Evolutionary conservation across 768 basidiomycete species (phyloP).

Genomic region (Trametes maxima): DNA sequence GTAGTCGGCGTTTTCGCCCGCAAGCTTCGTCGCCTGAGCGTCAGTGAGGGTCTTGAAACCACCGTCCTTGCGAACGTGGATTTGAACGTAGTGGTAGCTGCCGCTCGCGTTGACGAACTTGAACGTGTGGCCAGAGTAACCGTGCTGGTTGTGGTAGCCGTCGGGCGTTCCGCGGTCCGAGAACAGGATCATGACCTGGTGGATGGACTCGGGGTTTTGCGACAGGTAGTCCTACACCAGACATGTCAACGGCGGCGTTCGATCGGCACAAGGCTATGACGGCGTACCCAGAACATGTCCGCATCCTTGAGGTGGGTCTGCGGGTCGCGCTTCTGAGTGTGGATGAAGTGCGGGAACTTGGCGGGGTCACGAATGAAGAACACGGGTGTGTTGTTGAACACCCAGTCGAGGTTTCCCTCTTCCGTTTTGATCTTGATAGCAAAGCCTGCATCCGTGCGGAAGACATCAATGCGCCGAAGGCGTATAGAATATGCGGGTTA

Average conservation of each 20-base stretch:
- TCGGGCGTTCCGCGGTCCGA: constrained; percentile 95
- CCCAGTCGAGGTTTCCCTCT: constrained; percentile 92
- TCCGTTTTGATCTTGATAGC: constrained; percentile 87
- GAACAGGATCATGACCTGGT: constrained; percentile 88
- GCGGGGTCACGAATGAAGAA: constrained; percentile 88
- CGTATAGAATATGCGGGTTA: not conserved
- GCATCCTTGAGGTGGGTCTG: constrained; percentile 90
- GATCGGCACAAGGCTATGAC: not conserved
- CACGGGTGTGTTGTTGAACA: constrained; percentile 90
- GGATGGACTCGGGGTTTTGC: constrained; percentile 87
- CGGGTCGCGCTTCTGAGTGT: constrained; percentile 90
- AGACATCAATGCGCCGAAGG: not conserved
- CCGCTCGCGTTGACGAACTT: constrained; percentile 87
- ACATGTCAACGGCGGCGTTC: not conserved
- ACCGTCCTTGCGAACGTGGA: constrained; percentile 76
- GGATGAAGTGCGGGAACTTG: constrained; percentile 94
- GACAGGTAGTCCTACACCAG: constrained; percentile 76
- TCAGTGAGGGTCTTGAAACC: constrained; percentile 85
- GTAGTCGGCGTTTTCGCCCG: constrained; percentile 83
- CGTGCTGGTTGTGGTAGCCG: constrained; percentile 86
- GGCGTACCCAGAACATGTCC: constrained; percentile 79
- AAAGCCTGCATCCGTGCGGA: constrained; percentile 56
- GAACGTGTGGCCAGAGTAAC: constrained; percentile 92
- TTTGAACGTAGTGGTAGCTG: constrained; percentile 83
- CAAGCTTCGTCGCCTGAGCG: constrained; percentile 63